Percentiles rank a stretch among this genome's conserved stretches.
Evolutionary conservation across 441 rosid species (phyloP).

Genomic region (Iberis amara): DNA sequence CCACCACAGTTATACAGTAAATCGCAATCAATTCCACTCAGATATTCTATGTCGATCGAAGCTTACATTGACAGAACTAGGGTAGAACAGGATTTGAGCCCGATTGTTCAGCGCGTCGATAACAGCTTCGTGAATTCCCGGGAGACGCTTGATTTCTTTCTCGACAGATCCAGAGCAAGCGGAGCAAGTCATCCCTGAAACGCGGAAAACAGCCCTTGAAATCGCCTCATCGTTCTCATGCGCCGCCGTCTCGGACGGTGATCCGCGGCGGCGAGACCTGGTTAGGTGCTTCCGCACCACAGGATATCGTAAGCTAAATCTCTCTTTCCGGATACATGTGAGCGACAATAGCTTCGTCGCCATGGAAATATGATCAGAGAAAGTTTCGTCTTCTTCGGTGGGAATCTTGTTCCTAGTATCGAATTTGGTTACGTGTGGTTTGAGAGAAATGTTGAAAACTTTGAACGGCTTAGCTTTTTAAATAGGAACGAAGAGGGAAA

Average conservation of each 20-base stretch:
- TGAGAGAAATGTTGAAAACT: slow-evolving; percentile 12
- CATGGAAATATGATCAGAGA: slow-evolving; percentile 35
- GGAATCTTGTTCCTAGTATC: slow-evolving; percentile 8
- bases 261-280: slow-evolving; percentile 41
- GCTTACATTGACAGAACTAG: slow-evolving; percentile 50
- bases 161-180: slow-evolving; percentile 84
- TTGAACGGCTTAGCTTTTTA: slow-evolving; percentile 25
- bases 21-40: neutral
- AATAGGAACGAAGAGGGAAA: slow-evolving; percentile 26
- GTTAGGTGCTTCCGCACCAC: slow-evolving; percentile 49
- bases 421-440: slow-evolving; percentile 5
- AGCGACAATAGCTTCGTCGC: slow-evolving; percentile 59
- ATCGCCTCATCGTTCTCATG: slow-evolving; percentile 31
- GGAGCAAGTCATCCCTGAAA: slow-evolving; percentile 65
- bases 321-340: slow-evolving; percentile 54
- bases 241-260: slow-evolving; percentile 33
- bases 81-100: slow-evolving; percentile 57
- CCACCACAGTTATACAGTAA: neutral
- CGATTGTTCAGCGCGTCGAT: slow-evolving; percentile 63
- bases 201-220: slow-evolving; percentile 48
- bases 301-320: slow-evolving; percentile 46
- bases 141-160: slow-evolving; percentile 69
- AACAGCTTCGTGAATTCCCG: slow-evolving; percentile 58
- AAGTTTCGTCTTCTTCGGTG: neutral
- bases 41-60: neutral